Conservation (phyloP, 495 filamentous ascomycete species). For the Melanomma pulvis-pyrius region DNA sequence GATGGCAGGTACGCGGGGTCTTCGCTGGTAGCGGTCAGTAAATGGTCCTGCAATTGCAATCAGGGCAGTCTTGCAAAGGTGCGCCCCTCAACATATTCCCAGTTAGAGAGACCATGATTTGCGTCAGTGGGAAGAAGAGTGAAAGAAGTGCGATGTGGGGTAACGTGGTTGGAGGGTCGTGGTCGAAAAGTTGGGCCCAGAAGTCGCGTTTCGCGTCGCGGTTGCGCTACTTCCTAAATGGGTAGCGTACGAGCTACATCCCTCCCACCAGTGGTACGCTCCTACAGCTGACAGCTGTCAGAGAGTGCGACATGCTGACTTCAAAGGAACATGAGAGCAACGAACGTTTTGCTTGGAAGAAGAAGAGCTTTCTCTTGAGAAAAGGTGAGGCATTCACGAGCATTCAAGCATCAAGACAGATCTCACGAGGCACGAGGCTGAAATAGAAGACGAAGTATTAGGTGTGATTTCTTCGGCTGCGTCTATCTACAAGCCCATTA, state of each 20-base stretch:
- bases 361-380: too few relatives aligned
- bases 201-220: background rate
- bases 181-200: conserved; percentile 2
- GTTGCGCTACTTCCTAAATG: background rate
- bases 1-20: conserved; percentile 34
- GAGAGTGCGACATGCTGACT: too few relatives aligned
- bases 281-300: too few relatives aligned
- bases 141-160: background rate
- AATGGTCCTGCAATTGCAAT: background rate
- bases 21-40: conserved; percentile 7
- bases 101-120: conserved; percentile 12
- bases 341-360: too few relatives aligned
- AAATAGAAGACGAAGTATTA: background rate
- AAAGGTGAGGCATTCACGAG: background rate
- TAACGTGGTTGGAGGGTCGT: background rate
- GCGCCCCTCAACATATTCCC: conserved; percentile 7
- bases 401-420: too few relatives aligned
- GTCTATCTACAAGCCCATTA: background rate
- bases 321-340: too few relatives aligned
- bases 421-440: too few relatives aligned
- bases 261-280: too few relatives aligned
- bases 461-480: background rate
- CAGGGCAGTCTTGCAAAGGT: conserved; percentile 20
- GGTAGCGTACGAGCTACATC: background rate
- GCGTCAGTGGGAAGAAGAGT: background rate